Base-by-base conservation (phyloP, 768 basidiomycete genomes). In the Paxillus ammoniavirescens region DNA sequence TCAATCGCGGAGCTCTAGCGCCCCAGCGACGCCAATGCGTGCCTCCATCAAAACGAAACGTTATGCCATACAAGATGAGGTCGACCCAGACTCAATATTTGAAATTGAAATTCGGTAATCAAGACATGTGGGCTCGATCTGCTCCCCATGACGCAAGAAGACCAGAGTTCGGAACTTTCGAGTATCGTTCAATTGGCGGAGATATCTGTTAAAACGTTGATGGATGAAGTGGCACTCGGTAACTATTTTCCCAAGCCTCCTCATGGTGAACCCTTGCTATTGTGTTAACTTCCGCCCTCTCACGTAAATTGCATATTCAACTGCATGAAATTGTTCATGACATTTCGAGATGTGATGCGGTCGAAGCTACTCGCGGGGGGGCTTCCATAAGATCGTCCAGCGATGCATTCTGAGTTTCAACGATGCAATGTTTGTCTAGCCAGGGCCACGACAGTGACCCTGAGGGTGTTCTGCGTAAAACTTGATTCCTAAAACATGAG, bases 221-320 rank as follows among this genome's bases (percentile, higher is more conserved):
- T n/a, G 21, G 13, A 28, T 46, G 31, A 35, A 33, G 21, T 21
- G 21, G n/a, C 13, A 6, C 45, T 35, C n/a, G 18, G 15, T 35
- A 21, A 47, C 17, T 31, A n/a, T 35, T 30, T 36, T 47, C 33
- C 31, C 42, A 7, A 28, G 15, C 31, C 17, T 46, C 44, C 18
- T 46, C 28, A 28, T 46, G 45, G 30, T 18, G n/a, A 46, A 26
- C 26, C 26, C 26, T 26, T 26, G 26, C 26, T 26, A 26, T 26
- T 6, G 26, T 33, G 9, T 8, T 9, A 33, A 12, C 15, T 42
- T 52, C 53, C 54, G 59, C 50, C 45, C 7, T 14, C 42, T 52
- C 52, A 60, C 60, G 49, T 49, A 56, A 60, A 56, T 42, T 47
- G 58, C 52, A 42, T 61, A 50, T 55, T 47, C 15, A 33, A 41